phyloP scores from a whole-genome alignment of 1,284 basidiomycete genomes.

The Puccinia polysora region DNA sequence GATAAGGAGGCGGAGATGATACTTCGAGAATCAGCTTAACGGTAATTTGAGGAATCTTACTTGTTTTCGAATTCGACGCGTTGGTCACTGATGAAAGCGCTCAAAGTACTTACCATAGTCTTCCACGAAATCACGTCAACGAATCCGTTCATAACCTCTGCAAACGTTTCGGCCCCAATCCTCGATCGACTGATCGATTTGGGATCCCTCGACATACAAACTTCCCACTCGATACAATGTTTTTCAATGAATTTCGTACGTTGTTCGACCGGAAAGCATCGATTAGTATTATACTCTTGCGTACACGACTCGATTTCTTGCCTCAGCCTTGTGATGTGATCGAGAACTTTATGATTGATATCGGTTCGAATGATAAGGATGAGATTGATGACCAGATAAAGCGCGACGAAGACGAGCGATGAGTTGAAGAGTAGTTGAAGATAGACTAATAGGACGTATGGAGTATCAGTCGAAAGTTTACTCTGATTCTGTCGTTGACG shows the following conservation, averaged over 20 bases:
- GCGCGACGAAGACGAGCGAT: conserved; percentile 13
- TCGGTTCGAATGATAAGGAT: conserved; percentile 26
- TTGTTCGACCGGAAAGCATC: conserved; percentile 24
- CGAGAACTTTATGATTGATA: conserved; percentile 10
- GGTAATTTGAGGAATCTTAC: no score
- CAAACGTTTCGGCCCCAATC: conserved; percentile 52
- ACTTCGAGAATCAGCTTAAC: no score
- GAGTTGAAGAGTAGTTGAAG: conserved; percentile 41
- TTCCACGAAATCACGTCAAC: conserved; percentile 54
- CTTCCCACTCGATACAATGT: conserved; percentile 48
- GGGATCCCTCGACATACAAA: conserved; percentile 51
- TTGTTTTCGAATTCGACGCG: no score
- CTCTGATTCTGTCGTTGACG: neutral
- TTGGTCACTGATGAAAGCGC: no score
- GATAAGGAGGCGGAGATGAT: no score
- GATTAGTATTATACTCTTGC: conserved; percentile 33
- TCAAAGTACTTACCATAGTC: conserved; percentile 50
- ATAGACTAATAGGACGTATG: conserved; percentile 36
- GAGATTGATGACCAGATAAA: conserved; percentile 28
- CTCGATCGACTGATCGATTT: conserved; percentile 51
- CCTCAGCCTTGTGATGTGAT: conserved; percentile 14
- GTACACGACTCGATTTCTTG: conserved; percentile 37
- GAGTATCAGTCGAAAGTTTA: conserved; percentile 25
- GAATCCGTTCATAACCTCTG: conserved; percentile 53
- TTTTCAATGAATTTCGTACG: conserved; percentile 34